Percentiles rank a stretch among this genome's conserved stretches.
These are phyloP conservation scores for Solanum rostratum DNA, from an alignment of 257 asterid genomes.

Conservation along the genomic window DNA sequence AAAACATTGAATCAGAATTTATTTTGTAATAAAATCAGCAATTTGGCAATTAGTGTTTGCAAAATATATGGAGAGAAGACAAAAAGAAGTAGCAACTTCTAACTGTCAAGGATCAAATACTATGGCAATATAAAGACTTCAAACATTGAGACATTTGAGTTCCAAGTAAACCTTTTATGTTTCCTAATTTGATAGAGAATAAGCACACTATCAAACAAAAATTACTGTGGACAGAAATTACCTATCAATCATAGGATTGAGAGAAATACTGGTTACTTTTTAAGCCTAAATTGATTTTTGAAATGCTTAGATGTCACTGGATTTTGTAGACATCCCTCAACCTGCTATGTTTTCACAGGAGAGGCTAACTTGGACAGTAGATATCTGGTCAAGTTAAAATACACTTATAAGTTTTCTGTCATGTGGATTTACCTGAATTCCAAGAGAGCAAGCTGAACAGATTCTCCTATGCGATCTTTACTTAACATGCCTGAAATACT, in stretches of 20 bases:
- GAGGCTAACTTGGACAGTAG: not conserved
- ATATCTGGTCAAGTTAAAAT: not conserved
- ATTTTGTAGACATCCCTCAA: not conserved
- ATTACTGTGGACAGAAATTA: not conserved
- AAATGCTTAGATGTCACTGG: not conserved
- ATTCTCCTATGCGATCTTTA: slow-evolving; percentile 59
- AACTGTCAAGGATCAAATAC: not conserved
- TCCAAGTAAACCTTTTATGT: not conserved
- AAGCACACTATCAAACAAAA: not conserved
- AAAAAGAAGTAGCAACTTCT: not conserved
- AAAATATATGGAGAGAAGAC: not conserved
- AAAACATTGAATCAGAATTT: not conserved
- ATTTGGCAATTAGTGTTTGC: not conserved
- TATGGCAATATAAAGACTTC: not conserved
- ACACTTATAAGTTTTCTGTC: not conserved
- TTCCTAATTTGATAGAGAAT: not conserved
- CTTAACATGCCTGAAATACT: slow-evolving; percentile 40
- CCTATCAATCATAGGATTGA: not conserved
- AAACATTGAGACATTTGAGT: not conserved
- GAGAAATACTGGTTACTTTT: not conserved
- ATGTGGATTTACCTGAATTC: slow-evolving; percentile 51
- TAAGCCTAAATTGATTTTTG: not conserved
- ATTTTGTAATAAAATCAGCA: not conserved
- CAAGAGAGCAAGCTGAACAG: slow-evolving; percentile 76
- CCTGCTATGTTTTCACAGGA: not conserved